Evolutionary conservation across 169 alveolate genomes (phyloP), one percentile per base, ranked within the genome.

Genomic region (Plasmodium billcollinsi): DNA sequence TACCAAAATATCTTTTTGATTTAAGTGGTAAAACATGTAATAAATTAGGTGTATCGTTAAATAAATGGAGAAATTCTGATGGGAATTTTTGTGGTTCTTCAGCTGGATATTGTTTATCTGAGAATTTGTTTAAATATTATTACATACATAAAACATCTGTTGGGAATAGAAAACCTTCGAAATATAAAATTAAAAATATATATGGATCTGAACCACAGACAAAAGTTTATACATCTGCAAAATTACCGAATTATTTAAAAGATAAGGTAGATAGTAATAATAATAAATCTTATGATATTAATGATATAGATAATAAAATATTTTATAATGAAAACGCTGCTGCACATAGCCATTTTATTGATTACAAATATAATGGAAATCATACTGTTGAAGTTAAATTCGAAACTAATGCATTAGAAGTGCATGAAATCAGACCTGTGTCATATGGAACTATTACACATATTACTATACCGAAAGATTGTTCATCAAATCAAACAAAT

Each of bases 171-270:
- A 39, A 39, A 11, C 72, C 56, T 18, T 78, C 89, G 29, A 83
- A 83, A 70, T 83, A 83, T 83, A 83, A 83, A 56, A 58, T 83
- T 54, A 67, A 83, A 52, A 83, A 83, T 83, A 15, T 69, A 67
- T 83, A 83, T 54, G 83, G 63, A 39, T 83, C 91, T 6, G 91
- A 83, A 83, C 74, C 91, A 54, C 91, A 83, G 54, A 83, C 91
- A 7, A 67, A 66, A 49, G 18, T 83, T 18, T 69, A 69, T 33
- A 70, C 69, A 15, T 21, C 54, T 21, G 20, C 29, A 47, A 20
- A 70, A 7, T 29, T 83, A 50, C 91, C 91, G 7, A 50, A 83
- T 47, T 26, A 83, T 39, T 69, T 83, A 62, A 83, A 83, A 56
- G 91, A 83, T 0, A 83, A 69, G 20, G 56, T 83, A 47, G 47